A percentile compares a stretch with the other conserved stretches of the same genome.
Conservation (phyloP, 208 protist species). For the Naegleria lovaniensis region DNA sequence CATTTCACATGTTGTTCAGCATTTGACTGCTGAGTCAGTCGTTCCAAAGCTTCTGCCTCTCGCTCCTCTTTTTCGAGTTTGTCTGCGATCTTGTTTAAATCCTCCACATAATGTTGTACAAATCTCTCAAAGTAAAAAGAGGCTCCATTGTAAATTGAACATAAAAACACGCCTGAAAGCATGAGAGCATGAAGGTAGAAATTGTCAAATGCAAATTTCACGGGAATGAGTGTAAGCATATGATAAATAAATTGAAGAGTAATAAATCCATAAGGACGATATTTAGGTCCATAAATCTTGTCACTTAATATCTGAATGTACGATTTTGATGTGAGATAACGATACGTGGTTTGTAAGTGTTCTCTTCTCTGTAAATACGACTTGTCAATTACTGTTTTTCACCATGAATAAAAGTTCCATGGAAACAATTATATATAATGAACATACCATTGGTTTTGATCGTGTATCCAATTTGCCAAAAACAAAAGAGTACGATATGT, state of each 20-base stretch:
- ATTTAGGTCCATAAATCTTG: not conserved
- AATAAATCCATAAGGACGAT: not conserved
- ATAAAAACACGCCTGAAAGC: not conserved
- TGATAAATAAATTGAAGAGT: not conserved
- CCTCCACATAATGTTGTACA: not conserved
- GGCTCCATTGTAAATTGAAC: not conserved
- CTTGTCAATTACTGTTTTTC: not conserved
- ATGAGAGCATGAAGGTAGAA: not conserved
- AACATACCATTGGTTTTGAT: not conserved
- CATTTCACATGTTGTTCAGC: no score
- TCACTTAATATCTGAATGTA: not conserved
- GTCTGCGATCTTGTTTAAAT: not conserved
- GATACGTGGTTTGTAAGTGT: not conserved
- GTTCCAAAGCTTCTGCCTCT: not conserved
- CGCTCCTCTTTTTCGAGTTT: not conserved
- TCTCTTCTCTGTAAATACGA: not conserved
- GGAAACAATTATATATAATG: no score
- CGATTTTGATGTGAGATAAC: not conserved
- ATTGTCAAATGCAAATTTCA: constrained; percentile 1
- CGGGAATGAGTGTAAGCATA: not conserved
- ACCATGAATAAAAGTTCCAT: no score
- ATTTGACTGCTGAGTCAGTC: no score
- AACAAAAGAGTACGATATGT: not conserved
- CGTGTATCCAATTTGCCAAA: constrained; percentile 17
- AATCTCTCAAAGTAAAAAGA: constrained; percentile 23